Base-by-base conservation (phyloP, 2,329 filamentous ascomycete genomes). In the Penicillium fuscoglaucum region DNA sequence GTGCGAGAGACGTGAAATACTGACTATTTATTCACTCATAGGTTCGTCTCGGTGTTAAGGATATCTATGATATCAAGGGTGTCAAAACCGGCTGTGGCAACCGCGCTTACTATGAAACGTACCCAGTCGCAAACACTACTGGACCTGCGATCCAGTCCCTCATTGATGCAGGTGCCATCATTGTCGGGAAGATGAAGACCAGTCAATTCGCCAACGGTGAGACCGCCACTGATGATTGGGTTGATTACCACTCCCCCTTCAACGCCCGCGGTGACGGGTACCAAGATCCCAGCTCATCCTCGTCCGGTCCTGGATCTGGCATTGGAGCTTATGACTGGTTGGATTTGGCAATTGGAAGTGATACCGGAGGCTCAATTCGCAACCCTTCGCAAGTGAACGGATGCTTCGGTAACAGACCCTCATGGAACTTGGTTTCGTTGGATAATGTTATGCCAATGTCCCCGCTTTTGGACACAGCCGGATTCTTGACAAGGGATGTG, bases 51-150 rank as follows among this genome's bases (percentile, higher is more conserved):
- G 85, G 80, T 2, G 78, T 88, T 55, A 89, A 89, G 67, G 86
- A 89, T 64, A 83, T 87, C 37, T 85, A 80, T 65, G 78, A 84
- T 61, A 74, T 88, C 44, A 78, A 79, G 26, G 86, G 87, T 4
- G 70, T 86, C 0, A 78, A 79, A 13, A 86, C 83, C 0, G 79
- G 79, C 1, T 76, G 83, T 31, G 86, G 86, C 0, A 87, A 86
- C 40, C 75, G 83, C 24, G 82, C 85, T 1, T 89, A 82, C 78
- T 80, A 80, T 31, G 74, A 81, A 31, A 69, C 87, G 1, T 83
- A 86, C 56, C 74, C 77, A 0, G 66, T 77, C 2, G 73, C 77
- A 0, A 77, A 72, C 1, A 66, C 66, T 3, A 86, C 83, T 1
- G 81, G 83, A 0, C 67, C 78, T 0, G 76, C 81, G 1, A 61